These are phyloP conservation scores for Colletotrichum zoysiae DNA, from an alignment of 2,329 filamentous ascomycete species.

Conservation along the genomic window DNA sequence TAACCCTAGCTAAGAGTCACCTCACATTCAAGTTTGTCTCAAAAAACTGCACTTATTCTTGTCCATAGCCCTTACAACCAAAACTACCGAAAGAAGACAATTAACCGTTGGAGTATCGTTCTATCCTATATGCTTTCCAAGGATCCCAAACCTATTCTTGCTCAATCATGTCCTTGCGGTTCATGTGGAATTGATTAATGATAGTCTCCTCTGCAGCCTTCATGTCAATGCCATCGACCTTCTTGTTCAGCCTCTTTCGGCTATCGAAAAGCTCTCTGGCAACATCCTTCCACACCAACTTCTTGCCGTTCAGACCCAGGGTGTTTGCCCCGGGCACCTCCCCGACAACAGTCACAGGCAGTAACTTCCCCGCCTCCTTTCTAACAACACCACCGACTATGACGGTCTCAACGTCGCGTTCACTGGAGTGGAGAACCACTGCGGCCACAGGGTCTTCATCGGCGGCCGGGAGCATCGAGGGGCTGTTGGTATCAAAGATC, in stretches of 20 bases:
- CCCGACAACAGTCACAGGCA: conserved; percentile 17
- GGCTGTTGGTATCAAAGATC: conserved; percentile 55
- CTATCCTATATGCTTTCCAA: neutral
- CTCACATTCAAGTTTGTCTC: no score
- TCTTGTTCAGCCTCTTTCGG: conserved; percentile 10
- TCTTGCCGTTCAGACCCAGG: neutral
- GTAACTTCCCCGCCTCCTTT: conserved; percentile 50
- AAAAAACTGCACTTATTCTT: no score
- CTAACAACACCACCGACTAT: conserved; percentile 57
- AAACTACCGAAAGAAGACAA: no score
- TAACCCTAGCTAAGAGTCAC: no score
- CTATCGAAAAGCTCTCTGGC: conserved; percentile 15
- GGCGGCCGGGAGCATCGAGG: conserved; percentile 49
- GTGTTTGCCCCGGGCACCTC: conserved; percentile 8
- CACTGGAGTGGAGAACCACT: conserved; percentile 56
- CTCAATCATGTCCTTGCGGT: conserved; percentile 18
- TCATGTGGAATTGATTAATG: conserved; percentile 2
- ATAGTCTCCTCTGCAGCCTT: conserved; percentile 16
- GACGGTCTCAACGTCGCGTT: conserved; percentile 56
- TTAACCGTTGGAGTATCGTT: rapidly evolving
- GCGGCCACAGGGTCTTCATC: conserved; percentile 58
- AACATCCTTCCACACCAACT: conserved; percentile 6
- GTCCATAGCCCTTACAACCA: no score
- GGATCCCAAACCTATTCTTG: neutral
- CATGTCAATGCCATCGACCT: conserved; percentile 9